phyloP scores from a whole-genome alignment of 2,329 filamentous ascomycete species.

The Pseudocercospora pini-densiflorae region DNA sequence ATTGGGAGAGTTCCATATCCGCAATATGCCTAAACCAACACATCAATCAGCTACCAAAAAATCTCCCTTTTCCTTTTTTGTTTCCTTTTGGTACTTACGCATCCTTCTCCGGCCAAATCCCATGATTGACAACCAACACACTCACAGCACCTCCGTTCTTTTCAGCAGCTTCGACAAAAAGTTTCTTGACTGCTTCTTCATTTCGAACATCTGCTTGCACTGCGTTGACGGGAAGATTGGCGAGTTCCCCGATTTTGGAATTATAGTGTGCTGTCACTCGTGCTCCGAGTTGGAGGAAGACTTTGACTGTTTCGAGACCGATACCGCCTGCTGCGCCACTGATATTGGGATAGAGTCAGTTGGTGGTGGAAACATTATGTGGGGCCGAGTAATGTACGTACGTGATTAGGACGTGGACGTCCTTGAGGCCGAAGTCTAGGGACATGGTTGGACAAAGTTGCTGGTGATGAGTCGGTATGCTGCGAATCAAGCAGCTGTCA shows the following conservation, averaged over 20 bases:
- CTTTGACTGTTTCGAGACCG: conserved; percentile 45
- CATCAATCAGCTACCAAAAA: not conserved
- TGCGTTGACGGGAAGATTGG: conserved; percentile 30
- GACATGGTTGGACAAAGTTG: conserved; percentile 30
- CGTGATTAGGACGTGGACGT: conserved; percentile 43
- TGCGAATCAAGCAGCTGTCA: no score
- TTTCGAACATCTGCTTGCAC: conserved; percentile 42
- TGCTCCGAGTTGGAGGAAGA: conserved; percentile 40
- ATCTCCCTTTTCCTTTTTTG: not conserved
- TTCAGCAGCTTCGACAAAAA: conserved; percentile 38
- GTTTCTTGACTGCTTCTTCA: conserved; percentile 37
- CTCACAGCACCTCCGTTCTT: conserved; percentile 44
- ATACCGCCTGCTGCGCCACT: conserved; percentile 35
- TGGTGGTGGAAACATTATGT: no score
- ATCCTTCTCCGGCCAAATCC: conserved; percentile 34
- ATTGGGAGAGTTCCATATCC: conserved; percentile 37
- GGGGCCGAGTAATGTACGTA: no score
- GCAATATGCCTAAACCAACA: conserved; percentile 25
- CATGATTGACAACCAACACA: conserved; percentile 48
- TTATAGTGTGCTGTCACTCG: conserved; percentile 48
- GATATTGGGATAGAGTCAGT: conserved; percentile 26
- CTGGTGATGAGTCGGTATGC: not conserved
- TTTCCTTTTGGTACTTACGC: conserved; percentile 4
- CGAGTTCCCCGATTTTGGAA: conserved; percentile 41
- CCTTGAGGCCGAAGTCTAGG: conserved; percentile 36